These are phyloP conservation scores for Neonectria magnoliae DNA, from an alignment of 2,329 filamentous ascomycete genomes.

Conservation along the genomic window DNA sequence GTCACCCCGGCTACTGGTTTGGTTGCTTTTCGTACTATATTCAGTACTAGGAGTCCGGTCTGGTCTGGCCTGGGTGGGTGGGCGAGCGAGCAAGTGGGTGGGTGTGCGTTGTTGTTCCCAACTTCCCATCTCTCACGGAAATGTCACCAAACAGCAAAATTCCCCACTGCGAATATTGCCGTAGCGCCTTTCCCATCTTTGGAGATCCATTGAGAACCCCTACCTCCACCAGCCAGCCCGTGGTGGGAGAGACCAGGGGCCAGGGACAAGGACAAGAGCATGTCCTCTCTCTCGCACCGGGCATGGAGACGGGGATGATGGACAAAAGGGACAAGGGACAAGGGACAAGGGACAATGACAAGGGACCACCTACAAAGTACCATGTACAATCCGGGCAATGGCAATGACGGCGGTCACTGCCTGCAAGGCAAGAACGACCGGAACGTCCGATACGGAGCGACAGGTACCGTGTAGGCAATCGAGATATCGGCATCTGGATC, in stretches of 20 bases:
- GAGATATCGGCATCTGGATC: conserved; percentile 42
- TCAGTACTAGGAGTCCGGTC: no score
- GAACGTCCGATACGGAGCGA: conserved; percentile 14
- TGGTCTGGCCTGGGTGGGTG: neutral
- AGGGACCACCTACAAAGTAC: neutral
- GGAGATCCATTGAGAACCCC: neutral
- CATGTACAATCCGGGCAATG: no score
- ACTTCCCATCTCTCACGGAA: neutral
- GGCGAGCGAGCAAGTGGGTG: neutral
- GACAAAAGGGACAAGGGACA: neutral
- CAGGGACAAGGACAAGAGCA: neutral
- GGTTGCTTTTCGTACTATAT: neutral
- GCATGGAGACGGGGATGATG: no score
- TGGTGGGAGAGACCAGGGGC: neutral
- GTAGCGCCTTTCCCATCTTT: neutral
- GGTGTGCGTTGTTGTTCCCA: neutral
- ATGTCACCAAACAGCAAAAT: neutral
- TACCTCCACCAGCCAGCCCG: neutral
- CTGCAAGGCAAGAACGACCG: neutral
- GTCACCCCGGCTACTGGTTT: neutral
- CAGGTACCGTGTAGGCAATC: conserved; percentile 31
- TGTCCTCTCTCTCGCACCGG: no score
- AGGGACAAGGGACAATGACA: neutral
- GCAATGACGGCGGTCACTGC: neutral
- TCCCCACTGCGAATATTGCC: neutral